Conservation (phyloP, 2,329 filamentous ascomycete genomes). For the Microcera coccophila region DNA sequence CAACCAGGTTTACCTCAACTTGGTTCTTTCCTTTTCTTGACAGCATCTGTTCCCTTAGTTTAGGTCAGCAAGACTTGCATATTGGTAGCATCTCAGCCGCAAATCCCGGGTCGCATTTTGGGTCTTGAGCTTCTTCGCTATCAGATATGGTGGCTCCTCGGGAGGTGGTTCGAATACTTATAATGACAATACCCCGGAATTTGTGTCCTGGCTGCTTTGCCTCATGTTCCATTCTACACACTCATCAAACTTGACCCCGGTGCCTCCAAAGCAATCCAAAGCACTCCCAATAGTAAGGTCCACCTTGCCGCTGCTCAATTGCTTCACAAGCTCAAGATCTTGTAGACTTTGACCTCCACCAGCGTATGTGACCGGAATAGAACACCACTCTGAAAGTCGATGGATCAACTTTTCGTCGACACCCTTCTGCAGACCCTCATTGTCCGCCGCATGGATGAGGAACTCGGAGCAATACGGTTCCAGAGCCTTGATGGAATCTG, state of each 20-base stretch:
- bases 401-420: constrained; percentile 82
- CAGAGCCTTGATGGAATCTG: constrained; percentile 74
- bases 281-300: constrained; percentile 96
- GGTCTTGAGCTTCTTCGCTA: too few relatives aligned
- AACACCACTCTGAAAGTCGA: constrained; percentile 78
- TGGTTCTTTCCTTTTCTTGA: too few relatives aligned
- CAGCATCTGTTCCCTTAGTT: too few relatives aligned
- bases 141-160: too few relatives aligned
- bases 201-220: constrained; percentile 32
- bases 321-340: constrained; percentile 78
- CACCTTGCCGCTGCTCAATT: constrained; percentile 73
- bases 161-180: too few relatives aligned
- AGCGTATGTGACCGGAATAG: constrained; percentile 91
- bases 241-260: constrained; percentile 79
- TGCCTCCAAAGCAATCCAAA: constrained; percentile 90
- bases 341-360: constrained; percentile 81
- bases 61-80: too few relatives aligned
- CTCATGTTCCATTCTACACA: constrained; percentile 81
- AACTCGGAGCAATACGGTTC: constrained; percentile 96
- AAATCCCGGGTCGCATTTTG: too few relatives aligned
- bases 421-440: constrained; percentile 87
- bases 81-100: too few relatives aligned
- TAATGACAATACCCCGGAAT: too few relatives aligned
- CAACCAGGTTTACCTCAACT: too few relatives aligned
- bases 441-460: constrained; percentile 93